Evolutionary conservation across 2,329 filamentous ascomycete species (phyloP).

Genomic region (Aureobasidium leucospermi): DNA sequence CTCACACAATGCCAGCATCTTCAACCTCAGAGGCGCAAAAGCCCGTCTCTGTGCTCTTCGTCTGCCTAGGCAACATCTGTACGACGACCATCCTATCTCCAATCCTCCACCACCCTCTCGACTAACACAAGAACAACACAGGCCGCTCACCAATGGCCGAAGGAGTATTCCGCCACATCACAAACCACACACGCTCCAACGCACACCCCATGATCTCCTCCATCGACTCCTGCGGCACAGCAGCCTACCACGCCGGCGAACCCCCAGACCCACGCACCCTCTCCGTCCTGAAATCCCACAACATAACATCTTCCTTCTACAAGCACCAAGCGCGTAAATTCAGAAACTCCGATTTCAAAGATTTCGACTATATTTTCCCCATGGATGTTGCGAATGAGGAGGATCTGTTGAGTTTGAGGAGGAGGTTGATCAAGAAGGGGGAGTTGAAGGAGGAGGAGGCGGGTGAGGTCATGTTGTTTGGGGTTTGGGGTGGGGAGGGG

Average conservation of each 20-base stretch:
- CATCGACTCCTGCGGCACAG: slow-evolving; percentile 87
- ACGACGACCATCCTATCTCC: not conserved
- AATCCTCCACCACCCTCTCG: not conserved
- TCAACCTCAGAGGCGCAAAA: slow-evolving; percentile 14
- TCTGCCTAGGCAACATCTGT: slow-evolving; percentile 94
- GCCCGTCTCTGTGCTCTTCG: slow-evolving; percentile 72
- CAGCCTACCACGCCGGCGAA: slow-evolving; percentile 73
- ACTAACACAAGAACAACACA: not conserved
- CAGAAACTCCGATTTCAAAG: slow-evolving; percentile 61
- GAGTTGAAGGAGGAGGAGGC: slow-evolving; percentile 35
- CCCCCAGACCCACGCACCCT: slow-evolving; percentile 77
- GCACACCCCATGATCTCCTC: slow-evolving; percentile 48
- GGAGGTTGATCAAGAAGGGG: slow-evolving; percentile 40
- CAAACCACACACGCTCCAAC: slow-evolving; percentile 44
- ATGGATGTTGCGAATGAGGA: slow-evolving; percentile 84
- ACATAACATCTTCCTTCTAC: slow-evolving; percentile 61
- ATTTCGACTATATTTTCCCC: slow-evolving; percentile 88
- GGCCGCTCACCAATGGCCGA: slow-evolving; percentile 84
- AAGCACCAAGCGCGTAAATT: slow-evolving; percentile 70
- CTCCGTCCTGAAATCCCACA: slow-evolving; percentile 64
- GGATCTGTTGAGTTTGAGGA: slow-evolving; percentile 56
- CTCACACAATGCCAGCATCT: not conserved
- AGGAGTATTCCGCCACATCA: slow-evolving; percentile 74
- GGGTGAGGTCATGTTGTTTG: slow-evolving; percentile 57
- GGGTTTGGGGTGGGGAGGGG: slow-evolving; percentile 61